These are phyloP conservation scores for Sungouiozyma intestinalis DNA, from an alignment of 805 yeast species.

Conservation along the genomic window DNA sequence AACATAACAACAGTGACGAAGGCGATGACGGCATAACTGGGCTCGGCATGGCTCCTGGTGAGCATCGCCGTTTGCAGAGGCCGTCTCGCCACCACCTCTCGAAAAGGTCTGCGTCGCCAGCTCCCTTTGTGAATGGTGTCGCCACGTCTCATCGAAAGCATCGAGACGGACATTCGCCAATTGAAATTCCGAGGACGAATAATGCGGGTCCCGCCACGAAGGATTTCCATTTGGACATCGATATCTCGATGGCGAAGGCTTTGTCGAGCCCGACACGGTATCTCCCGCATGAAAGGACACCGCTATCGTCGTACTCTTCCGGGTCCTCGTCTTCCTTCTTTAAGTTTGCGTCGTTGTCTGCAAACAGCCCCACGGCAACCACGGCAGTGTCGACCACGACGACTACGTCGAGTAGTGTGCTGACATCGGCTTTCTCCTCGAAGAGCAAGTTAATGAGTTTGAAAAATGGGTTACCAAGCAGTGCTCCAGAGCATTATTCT, in stretches of 20 bases:
- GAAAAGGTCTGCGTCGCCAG: conserved; percentile 4
- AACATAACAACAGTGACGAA: conserved; percentile 1
- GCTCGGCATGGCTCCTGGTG: background rate
- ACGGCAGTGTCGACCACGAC: background rate
- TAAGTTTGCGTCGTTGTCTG: background rate
- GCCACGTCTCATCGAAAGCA: background rate
- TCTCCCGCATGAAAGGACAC: background rate
- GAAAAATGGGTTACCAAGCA: background rate
- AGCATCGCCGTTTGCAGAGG: background rate
- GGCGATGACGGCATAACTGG: conserved; percentile 3
- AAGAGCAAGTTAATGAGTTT: background rate
- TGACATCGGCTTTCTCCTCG: background rate
- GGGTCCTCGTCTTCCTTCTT: conserved; percentile 2
- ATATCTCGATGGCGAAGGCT: conserved; percentile 28
- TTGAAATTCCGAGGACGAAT: background rate
- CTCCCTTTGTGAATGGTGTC: background rate
- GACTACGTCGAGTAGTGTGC: conserved; percentile 2
- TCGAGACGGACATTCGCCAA: background rate
- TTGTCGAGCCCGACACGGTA: conserved; percentile 9
- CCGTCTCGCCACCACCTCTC: background rate
- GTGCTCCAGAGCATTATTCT: background rate
- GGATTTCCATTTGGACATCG: conserved; percentile 22
- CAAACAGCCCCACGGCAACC: background rate
- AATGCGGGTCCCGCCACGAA: background rate
- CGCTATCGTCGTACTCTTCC: background rate